Base-by-base conservation (phyloP, 2,329 filamentous ascomycete genomes). In the Emergomyces pasteurianus region DNA sequence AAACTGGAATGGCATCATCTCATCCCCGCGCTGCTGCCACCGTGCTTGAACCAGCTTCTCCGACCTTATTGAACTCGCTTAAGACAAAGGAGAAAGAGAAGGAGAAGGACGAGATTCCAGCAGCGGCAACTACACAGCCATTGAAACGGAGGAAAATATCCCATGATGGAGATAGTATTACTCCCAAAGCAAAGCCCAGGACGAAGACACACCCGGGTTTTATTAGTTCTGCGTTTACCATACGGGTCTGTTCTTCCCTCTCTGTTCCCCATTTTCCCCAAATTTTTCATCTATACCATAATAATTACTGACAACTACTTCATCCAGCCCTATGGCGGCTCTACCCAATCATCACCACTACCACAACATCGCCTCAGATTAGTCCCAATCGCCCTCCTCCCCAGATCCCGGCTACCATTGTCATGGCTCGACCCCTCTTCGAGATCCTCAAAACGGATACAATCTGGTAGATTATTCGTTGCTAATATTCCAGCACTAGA, bases 401-500 rank as follows among this genome's bases (percentile, higher is more conserved):
- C 73, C 23, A 74, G 75, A 50, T 71, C 70, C 4, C 66, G 65
- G 28, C 55, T 77, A 10, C 74, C 74, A 2, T 64, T 77, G 6
- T 71, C 71, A 59, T 77, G 74, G 74, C 67, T 77, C 16, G 73
- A 77, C 58, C 62, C 65, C 3, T 62, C 66, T 0, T 68, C 68
- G n/a, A 62, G 64, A 3, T 62, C 67, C 10, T 66, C 69, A 0
- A 40, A 58, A 49, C 67, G 69, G 7, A 65, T 73, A 1, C 70
- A 72, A 12, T 64, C 70, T 1, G 71, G 73, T 4, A 72, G 70
- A 52, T 63, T 77, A 9, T 77, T 77, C 61, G 62, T 68, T 6
- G 71, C 74, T 2, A 68, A 76, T 58, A 74, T 76, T 31, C 68
- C 71, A 14, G 62, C 65, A 2, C 66, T 77, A 2, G 74, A 77